A percentile compares a stretch with the other conserved stretches of the same genome.
These are phyloP conservation scores for Yarrowia sp. DNA, from an alignment of 805 yeast genomes.

Conservation along the genomic window DNA sequence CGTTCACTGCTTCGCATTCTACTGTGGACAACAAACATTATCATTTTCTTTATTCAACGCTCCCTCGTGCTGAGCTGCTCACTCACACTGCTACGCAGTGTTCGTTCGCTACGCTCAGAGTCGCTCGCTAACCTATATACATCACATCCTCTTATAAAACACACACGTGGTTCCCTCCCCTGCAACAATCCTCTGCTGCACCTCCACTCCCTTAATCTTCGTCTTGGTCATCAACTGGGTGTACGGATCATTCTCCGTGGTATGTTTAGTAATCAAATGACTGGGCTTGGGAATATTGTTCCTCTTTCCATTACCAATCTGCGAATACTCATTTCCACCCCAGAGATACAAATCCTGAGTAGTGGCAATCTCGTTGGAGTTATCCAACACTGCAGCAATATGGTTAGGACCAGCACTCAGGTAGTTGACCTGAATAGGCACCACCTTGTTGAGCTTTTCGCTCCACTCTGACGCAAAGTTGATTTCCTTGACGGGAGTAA, in stretches of 20 bases:
- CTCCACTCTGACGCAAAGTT: conserved; percentile 53
- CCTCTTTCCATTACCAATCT: conserved; percentile 78
- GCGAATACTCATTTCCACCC: conserved; percentile 85
- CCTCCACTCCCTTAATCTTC: conserved; percentile 34
- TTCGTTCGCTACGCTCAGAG: not conserved
- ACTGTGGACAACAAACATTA: no score
- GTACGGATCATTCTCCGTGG: conserved; percentile 8
- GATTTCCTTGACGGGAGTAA: conserved; percentile 55
- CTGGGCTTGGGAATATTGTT: conserved; percentile 44
- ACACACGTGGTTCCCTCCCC: conserved; percentile 64
- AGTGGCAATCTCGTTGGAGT: conserved; percentile 39
- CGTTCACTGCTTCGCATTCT: no score
- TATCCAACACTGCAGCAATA: conserved; percentile 54
- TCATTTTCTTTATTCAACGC: no score
- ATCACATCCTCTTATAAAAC: conserved; percentile 46
- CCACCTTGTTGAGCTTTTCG: conserved; percentile 45
- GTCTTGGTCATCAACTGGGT: conserved; percentile 21
- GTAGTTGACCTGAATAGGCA: conserved; percentile 48
- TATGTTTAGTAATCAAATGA: conserved; percentile 19
- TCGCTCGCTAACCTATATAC: not conserved
- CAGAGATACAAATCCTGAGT: conserved; percentile 60
- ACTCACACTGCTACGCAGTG: no score
- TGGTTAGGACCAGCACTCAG: conserved; percentile 70
- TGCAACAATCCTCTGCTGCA: conserved; percentile 59
- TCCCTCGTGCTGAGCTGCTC: no score